Conservation (phyloP, 768 basidiomycete species). For the Boletus coccyginus region DNA sequence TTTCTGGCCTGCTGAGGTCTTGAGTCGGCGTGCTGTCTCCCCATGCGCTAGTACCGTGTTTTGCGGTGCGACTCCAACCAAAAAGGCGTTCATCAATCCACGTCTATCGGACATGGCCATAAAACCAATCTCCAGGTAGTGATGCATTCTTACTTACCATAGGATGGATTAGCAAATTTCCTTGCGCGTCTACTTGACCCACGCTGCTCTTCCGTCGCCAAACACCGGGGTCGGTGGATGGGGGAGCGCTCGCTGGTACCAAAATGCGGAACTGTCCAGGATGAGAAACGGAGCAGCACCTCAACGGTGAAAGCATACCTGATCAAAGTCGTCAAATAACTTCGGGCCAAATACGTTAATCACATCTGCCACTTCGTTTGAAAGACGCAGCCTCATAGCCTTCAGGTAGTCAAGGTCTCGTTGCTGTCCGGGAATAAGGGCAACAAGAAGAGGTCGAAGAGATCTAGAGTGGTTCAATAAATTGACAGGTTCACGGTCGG, state of each 20-base stretch:
- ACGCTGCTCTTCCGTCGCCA: constrained; percentile 79
- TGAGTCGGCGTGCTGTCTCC: constrained; percentile 53
- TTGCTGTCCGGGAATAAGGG: constrained; percentile 86
- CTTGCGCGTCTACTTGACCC: constrained; percentile 84
- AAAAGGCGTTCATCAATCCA: constrained; percentile 95
- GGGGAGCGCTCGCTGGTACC: constrained; percentile 78
- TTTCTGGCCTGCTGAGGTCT: constrained; percentile 60
- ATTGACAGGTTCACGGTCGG: neutral
- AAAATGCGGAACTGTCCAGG: constrained; percentile 66
- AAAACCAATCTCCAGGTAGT: neutral
- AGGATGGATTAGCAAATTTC: constrained; percentile 81
- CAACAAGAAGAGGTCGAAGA: constrained; percentile 82
- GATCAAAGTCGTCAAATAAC: constrained; percentile 83
- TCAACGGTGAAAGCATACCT: constrained; percentile 44
- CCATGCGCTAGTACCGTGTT: constrained; percentile 87
- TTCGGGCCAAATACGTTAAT: constrained; percentile 89
- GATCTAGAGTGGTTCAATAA: constrained; percentile 51
- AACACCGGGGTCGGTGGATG: constrained; percentile 70
- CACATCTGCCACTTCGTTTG: constrained; percentile 79
- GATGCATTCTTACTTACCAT: constrained; percentile 51
- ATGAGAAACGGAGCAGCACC: constrained; percentile 1
- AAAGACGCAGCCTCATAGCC: constrained; percentile 65
- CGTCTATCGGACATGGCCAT: constrained; percentile 38
- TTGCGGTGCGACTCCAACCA: constrained; percentile 81
- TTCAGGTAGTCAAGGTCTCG: constrained; percentile 74